Base-by-base conservation (phyloP, 495 filamentous ascomycete genomes). In the Aspergillus asperescens region DNA sequence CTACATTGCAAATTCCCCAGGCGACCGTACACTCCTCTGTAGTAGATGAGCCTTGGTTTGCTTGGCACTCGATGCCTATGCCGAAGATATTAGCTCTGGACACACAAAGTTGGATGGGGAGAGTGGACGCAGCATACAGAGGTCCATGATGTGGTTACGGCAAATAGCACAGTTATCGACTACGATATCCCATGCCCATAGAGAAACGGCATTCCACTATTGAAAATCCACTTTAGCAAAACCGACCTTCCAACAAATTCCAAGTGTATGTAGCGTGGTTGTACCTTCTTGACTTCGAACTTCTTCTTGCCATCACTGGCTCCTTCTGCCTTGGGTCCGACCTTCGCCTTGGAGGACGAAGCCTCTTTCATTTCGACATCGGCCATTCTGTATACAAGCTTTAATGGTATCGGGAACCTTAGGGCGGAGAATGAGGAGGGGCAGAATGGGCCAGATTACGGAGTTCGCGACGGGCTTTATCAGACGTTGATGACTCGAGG, bases 161-260 rank as follows among this genome's bases (percentile, higher is more conserved):
- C 93, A 99, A 63, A 99, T 99, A 53, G 93, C 93, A 68, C 93
- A 99, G 77, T 99, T 99, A 74, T 99, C 93, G 46, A 99, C 93
- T 10, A 99, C 92, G 47, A 99, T 99, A 70, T 99, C 93, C 93
- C 93, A 99, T 1, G 93, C 94, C 93, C 93, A 99, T 2, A 99
- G 77, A 28, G 93, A 89, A n/a, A 99, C 93, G 1, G 94, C 93
- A 59, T 96, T 97, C 93, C 93, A 99, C 91, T 97, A 60, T 18
- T 10, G 40, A 32, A 57, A 51, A 23, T 35, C 56, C 31, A 46
- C n/a, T 10, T 50, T 29, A 23, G 42, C 29, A 13, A 29, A 24
- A 24, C 16, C 16, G 19, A 27, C 12, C 13, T 35, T 27, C 24
- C 7, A 39, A 12, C 16, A 7, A 9, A 37, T n/a, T 18, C 13